These are phyloP conservation scores for Didymella lethalis DNA, from an alignment of 2,329 filamentous ascomycete genomes.

Conservation along the genomic window DNA sequence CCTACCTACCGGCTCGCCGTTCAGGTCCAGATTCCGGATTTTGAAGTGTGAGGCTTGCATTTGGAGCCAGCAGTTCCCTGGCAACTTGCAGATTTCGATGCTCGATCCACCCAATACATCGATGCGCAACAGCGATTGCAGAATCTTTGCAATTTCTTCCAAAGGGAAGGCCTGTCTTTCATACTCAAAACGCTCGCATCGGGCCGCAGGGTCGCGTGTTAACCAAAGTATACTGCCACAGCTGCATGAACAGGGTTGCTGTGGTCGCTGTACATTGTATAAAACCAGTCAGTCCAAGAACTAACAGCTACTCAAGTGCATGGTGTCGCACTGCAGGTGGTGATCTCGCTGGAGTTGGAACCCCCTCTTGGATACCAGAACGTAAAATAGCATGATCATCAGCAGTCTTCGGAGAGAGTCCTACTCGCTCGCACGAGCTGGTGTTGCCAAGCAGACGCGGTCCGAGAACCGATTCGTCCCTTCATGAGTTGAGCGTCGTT, in stretches of 20 bases:
- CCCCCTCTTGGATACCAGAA: conserved; percentile 7
- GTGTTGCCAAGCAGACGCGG: conserved; percentile 14
- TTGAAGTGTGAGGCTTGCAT: conserved; percentile 18
- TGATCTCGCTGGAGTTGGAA: conserved; percentile 13
- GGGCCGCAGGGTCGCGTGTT: conserved; percentile 12
- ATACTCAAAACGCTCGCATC: conserved; percentile 14
- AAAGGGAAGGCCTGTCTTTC: conserved; percentile 11
- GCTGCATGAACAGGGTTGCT: conserved; percentile 10
- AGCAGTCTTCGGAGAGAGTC: conserved; percentile 11
- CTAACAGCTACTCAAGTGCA: neutral
- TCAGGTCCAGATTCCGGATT: conserved; percentile 24
- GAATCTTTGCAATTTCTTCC: conserved; percentile 21
- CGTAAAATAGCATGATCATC: conserved; percentile 5
- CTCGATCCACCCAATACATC: conserved; percentile 16
- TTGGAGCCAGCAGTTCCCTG: conserved; percentile 20
- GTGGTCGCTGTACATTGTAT: neutral
- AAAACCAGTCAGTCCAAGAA: neutral
- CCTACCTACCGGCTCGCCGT: conserved; percentile 40
- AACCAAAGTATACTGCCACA: conserved; percentile 9
- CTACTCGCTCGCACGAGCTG: conserved; percentile 13
- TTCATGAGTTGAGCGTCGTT: conserved; percentile 2
- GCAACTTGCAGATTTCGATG: conserved; percentile 18
- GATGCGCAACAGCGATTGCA: conserved; percentile 17
- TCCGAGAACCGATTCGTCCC: conserved; percentile 2
- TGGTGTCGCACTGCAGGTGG: conserved; percentile 7